Evolutionary conservation across 208 protist species (phyloP).

Genomic region (Crithidia fasciculata): DNA sequence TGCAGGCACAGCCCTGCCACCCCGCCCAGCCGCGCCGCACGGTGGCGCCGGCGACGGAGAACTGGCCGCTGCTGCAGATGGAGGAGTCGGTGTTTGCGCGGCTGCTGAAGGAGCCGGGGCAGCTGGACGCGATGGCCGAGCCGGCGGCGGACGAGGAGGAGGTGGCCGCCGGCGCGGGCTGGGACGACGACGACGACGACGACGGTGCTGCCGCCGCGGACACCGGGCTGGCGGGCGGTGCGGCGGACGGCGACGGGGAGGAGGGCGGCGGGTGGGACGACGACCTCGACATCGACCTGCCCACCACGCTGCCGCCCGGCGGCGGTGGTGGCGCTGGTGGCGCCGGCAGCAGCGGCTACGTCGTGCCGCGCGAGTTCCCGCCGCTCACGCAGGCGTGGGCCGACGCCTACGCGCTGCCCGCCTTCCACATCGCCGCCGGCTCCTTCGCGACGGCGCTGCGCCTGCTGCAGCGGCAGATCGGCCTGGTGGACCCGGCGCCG

Average conservation of each 20-base stretch:
- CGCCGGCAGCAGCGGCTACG: slow-evolving; percentile 13
- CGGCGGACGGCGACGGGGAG: slow-evolving; percentile 18
- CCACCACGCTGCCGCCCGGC: slow-evolving; percentile 18
- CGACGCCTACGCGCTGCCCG: slow-evolving; percentile 81
- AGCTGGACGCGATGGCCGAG: slow-evolving; percentile 47
- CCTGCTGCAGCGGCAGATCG: slow-evolving; percentile 90
- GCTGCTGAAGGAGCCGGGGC: slow-evolving; percentile 68
- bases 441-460: slow-evolving; percentile 94
- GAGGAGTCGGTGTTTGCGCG: slow-evolving; percentile 81
- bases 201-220: slow-evolving; percentile 16
- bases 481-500: slow-evolving; percentile 90
- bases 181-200: slow-evolving; percentile 65
- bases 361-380: slow-evolving; percentile 63
- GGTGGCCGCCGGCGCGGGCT: slow-evolving; percentile 43
- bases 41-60: slow-evolving; percentile 52
- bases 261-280: slow-evolving; percentile 73
- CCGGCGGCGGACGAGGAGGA: slow-evolving; percentile 34
- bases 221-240: not conserved
- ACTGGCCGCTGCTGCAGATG: slow-evolving; percentile 86
- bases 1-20: slow-evolving; percentile 22
- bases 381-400: slow-evolving; percentile 81
- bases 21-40: slow-evolving; percentile 10
- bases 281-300: slow-evolving; percentile 80
- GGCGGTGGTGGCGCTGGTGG: slow-evolving; percentile 1
- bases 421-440: slow-evolving; percentile 95